A percentile compares a stretch with the other conserved stretches of the same genome.
Evolutionary conservation across 139 green algal species (phyloP).

Genomic region (Tetradesmus lagerheimii): DNA sequence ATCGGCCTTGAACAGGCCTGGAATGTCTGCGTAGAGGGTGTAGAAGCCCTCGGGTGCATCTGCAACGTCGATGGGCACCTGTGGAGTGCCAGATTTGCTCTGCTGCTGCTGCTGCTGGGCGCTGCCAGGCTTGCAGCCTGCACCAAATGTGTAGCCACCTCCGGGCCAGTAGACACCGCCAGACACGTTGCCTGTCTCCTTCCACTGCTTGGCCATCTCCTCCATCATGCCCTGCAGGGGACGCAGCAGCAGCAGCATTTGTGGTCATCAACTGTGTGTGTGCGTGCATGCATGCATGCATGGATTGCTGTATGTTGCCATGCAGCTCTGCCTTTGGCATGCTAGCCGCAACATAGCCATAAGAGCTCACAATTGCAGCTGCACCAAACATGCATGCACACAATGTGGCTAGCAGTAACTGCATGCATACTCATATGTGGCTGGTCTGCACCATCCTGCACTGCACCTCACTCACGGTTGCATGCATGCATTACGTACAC

Average conservation of each 20-base stretch:
- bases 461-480: too few relatives aligned
- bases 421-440: neutral
- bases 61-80: slow-evolving; percentile 6
- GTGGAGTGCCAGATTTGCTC: neutral
- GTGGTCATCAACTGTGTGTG: too few relatives aligned
- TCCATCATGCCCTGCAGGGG: slow-evolving; percentile 29
- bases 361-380: too few relatives aligned
- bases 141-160: neutral
- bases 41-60: neutral
- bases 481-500: too few relatives aligned
- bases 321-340: neutral
- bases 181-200: neutral
- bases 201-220: slow-evolving; percentile 19
- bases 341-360: neutral
- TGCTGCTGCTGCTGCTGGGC: neutral
- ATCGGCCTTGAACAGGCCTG: slow-evolving; percentile 16
- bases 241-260: neutral
- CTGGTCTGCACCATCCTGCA: neutral
- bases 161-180: slow-evolving; percentile 8
- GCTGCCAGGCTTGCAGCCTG: neutral
- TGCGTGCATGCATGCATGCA: slow-evolving; percentile 41
- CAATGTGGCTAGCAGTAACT: too few relatives aligned
- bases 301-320: neutral
- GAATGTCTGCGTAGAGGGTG: neutral
- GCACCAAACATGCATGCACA: too few relatives aligned